These are phyloP conservation scores for Macrolepiota fuliginosa DNA, from an alignment of 768 basidiomycete species.

Conservation along the genomic window DNA sequence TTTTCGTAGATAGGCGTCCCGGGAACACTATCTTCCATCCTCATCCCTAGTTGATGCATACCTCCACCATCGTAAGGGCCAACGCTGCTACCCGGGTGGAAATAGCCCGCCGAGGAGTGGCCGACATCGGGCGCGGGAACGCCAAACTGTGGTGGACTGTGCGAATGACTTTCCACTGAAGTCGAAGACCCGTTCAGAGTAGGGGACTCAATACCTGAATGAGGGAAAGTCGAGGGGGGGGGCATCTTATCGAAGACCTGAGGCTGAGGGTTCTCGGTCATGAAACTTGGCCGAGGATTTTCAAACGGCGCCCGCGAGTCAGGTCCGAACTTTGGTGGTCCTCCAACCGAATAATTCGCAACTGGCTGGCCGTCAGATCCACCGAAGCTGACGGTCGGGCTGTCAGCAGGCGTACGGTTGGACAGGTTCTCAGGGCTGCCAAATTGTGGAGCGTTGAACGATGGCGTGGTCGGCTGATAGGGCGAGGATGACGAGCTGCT, in stretches of 20 bases:
- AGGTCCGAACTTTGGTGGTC: slow-evolving; percentile 5
- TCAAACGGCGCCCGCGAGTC: slow-evolving; percentile 1
- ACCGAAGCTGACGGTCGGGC: slow-evolving; percentile 1
- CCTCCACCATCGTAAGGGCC: not conserved
- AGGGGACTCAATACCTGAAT: slow-evolving; percentile 1
- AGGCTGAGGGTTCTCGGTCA: slow-evolving; percentile 6
- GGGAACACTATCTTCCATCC: slow-evolving; percentile 8
- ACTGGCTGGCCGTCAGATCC: not conserved
- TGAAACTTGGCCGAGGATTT: slow-evolving; percentile 2
- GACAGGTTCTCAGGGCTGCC: slow-evolving; percentile 4
- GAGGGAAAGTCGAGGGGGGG: not conserved
- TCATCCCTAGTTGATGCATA: slow-evolving; percentile 1
- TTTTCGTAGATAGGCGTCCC: slow-evolving; percentile 11
- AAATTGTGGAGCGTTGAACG: slow-evolving; percentile 1
- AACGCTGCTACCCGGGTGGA: not conserved
- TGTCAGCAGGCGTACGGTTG: not conserved
- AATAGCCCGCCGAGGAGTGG: slow-evolving; percentile 5
- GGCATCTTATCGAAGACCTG: slow-evolving; percentile 9
- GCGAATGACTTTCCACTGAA: slow-evolving; percentile 3
- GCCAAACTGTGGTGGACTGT: slow-evolving; percentile 1
- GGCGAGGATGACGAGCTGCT: slow-evolving; percentile 4
- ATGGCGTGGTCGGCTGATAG: not conserved
- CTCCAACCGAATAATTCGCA: not conserved
- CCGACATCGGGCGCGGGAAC: not conserved
- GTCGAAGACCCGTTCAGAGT: not conserved